phyloP scores from a whole-genome alignment of 768 basidiomycete genomes.

The Boletus pseudo-olivaceus region DNA sequence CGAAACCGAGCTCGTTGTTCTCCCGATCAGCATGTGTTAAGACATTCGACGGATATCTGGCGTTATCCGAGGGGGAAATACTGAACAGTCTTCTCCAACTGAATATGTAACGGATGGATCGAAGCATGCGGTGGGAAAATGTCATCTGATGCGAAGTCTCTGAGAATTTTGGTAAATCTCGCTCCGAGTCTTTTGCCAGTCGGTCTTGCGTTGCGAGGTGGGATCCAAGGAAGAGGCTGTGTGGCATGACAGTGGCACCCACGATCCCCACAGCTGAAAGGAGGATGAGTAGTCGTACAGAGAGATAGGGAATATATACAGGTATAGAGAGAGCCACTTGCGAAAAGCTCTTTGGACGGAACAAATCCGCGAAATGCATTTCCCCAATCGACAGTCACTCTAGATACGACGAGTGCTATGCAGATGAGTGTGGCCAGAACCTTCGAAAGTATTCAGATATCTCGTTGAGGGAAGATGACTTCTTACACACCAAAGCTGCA shows the following conservation, averaged over 20 bases:
- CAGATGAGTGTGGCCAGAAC: slow-evolving; percentile 71
- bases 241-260: slow-evolving; percentile 91
- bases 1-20: slow-evolving; percentile 53
- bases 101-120: slow-evolving; percentile 6
- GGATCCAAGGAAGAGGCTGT: slow-evolving; percentile 87
- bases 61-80: slow-evolving; percentile 21
- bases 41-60: slow-evolving; percentile 25
- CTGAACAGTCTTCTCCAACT: slow-evolving; percentile 21
- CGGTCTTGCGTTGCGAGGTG: slow-evolving; percentile 82
- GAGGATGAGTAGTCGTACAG: slow-evolving; percentile 11
- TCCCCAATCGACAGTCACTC: slow-evolving; percentile 67
- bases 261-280: slow-evolving; percentile 63
- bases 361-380: slow-evolving; percentile 72
- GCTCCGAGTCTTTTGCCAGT: slow-evolving; percentile 35
- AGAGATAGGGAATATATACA: slow-evolving; percentile 41
- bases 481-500: slow-evolving; percentile 48
- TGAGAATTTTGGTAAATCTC: slow-evolving; percentile 13
- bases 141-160: slow-evolving; percentile 13
- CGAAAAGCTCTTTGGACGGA: slow-evolving; percentile 63
- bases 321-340: slow-evolving; percentile 57
- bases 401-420: slow-evolving; percentile 74
- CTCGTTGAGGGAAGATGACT: not conserved
- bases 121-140: slow-evolving; percentile 18
- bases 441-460: slow-evolving; percentile 29
- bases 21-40: slow-evolving; percentile 51